phyloP scores from a whole-genome alignment of 305 asterid species.

The Fraxinus latifolia region DNA sequence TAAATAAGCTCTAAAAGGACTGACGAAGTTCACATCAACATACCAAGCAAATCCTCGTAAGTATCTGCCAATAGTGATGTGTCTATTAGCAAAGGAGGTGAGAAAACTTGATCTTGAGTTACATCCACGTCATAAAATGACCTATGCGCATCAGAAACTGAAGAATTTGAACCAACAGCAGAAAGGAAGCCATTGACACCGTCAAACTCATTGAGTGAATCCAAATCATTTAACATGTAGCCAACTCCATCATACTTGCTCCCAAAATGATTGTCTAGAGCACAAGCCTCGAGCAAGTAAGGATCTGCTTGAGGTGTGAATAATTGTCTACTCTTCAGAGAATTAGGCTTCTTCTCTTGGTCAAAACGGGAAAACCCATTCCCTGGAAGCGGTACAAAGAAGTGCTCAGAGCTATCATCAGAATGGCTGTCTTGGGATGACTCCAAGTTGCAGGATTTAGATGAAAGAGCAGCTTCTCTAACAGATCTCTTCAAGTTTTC shows the following conservation, averaged over 20 bases:
- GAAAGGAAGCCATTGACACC: conserved; percentile 69
- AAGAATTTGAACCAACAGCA: conserved; percentile 68
- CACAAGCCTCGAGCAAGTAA: conserved; percentile 46
- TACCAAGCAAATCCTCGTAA: conserved; percentile 91
- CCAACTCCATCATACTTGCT: conserved; percentile 56
- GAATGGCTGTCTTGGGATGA: conserved; percentile 78
- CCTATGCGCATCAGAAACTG: conserved; percentile 67
- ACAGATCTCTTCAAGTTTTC: conserved; percentile 90
- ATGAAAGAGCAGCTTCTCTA: conserved; percentile 87
- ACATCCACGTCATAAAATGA: conserved; percentile 69
- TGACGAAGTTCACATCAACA: conserved; percentile 18
- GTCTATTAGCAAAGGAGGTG: conserved; percentile 91
- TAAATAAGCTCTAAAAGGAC: background rate
- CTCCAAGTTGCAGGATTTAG: conserved; percentile 53
- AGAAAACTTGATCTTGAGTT: conserved; percentile 75
- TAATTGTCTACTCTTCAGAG: conserved; percentile 47
- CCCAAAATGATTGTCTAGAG: conserved; percentile 45
- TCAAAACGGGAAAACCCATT: conserved; percentile 54
- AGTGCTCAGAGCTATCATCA: conserved; percentile 87
- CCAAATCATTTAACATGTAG: conserved; percentile 62
- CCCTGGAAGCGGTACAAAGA: conserved; percentile 76
- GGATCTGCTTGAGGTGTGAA: conserved; percentile 63
- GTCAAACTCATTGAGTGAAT: conserved; percentile 71
- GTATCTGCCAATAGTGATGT: conserved; percentile 65
- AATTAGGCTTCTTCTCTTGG: conserved; percentile 53